Base-by-base conservation (phyloP, 495 filamentous ascomycete species). In the Chaetomium fimeti region DNA sequence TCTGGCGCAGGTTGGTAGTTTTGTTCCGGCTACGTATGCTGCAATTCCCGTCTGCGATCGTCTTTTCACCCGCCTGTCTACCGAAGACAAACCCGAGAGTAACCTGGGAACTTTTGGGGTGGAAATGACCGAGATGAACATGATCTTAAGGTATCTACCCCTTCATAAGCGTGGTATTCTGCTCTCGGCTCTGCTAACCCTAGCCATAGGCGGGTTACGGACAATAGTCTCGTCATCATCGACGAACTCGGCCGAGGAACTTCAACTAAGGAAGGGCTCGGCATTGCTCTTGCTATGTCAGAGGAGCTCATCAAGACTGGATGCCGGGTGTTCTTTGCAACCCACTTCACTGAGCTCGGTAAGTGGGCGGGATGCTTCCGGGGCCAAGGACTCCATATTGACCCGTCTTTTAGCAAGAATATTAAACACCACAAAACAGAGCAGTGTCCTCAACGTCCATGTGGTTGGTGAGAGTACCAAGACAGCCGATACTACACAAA, bases 161-260 rank as follows among this genome's bases (percentile, higher is more conserved):
- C 22, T 24, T 24, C 1, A 8, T n/a, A 24, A 22, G n/a, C 4
- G 2, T n/a, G 8, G 5, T 24, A 20, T 9, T 49, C n/a, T 47
- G 18, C 15, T n/a, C n/a, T 29, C 24, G 40, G 0, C 25, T 25
- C 42, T 40, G 43, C 42, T 69, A 53, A 56, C 51, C 32, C 6
- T 7, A 27, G 11, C 5, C 24, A 11, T 25, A 85, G 85, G 63
- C 90, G 93, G 64, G 81, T 94, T 61, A 87, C 92, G 65, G 79
- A 81, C 7, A 79, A 84, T 18, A 92, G 91, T 69, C 78, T 97
- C 74, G 86, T 89, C 18, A 90, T 98, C 52, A 85, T 98, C 64
- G 95, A 98, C 70, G 94, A 98, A 71, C 86, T 98, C 27, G 93
- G 94, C 18, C 85, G 94, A 24, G 95, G 93, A 9, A 98, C 95